These are phyloP conservation scores for Suillus placidus DNA, from an alignment of 768 basidiomycete species.

Conservation along the genomic window DNA sequence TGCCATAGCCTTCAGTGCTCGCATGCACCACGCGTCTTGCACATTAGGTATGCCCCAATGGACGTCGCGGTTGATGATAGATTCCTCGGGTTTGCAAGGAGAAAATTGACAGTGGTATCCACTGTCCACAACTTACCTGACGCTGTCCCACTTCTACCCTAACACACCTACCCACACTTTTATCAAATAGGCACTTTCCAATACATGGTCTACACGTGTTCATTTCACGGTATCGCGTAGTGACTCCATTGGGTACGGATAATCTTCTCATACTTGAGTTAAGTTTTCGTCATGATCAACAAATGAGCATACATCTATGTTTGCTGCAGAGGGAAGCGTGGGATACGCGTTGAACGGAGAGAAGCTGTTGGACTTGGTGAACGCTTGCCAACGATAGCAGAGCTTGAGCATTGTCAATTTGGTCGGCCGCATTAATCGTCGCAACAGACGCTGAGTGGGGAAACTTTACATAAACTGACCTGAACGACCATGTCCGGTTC, in stretches of 20 bases:
- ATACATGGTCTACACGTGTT: too few species aligned
- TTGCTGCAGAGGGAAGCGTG: neutral
- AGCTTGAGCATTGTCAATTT: neutral
- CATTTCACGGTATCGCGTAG: too few species aligned
- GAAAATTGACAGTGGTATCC: neutral
- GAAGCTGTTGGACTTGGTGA: neutral
- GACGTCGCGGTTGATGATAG: neutral
- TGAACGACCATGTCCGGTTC: neutral
- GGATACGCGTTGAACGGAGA: neutral
- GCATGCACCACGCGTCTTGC: slow-evolving; percentile 62
- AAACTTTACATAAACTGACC: neutral
- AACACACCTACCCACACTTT: too few species aligned
- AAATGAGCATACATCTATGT: neutral
- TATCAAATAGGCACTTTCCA: too few species aligned
- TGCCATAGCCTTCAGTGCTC: slow-evolving; percentile 52
- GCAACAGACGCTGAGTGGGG: neutral
- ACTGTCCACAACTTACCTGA: neutral
- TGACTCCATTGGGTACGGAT: neutral
- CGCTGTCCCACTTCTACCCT: too few species aligned
- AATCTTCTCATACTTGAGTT: neutral
- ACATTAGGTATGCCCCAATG: slow-evolving; percentile 34
- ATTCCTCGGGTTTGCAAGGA: neutral
- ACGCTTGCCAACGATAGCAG: neutral
- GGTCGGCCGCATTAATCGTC: neutral
- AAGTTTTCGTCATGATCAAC: neutral